A percentile compares a stretch with the other conserved stretches of the same genome.
These are phyloP conservation scores for Cladosporium halotolerans DNA, from an alignment of 2,329 filamentous ascomycete species.

Conservation along the genomic window DNA sequence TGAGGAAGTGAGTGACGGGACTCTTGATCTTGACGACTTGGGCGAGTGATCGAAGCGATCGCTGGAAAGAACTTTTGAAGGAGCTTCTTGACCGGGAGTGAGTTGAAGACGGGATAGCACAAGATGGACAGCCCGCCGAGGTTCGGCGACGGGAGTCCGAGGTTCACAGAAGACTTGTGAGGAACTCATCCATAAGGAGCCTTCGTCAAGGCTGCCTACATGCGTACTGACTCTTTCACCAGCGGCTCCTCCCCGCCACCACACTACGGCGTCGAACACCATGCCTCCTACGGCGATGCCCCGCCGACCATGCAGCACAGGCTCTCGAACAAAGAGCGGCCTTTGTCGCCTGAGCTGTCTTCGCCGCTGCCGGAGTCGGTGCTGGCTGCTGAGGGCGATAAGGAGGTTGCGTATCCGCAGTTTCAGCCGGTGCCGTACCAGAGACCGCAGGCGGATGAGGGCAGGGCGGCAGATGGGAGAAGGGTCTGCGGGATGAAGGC, in stretches of 20 bases:
- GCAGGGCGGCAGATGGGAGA: slow-evolving; percentile 10
- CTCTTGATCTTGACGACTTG: too few species aligned
- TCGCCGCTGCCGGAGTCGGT: slow-evolving; percentile 25
- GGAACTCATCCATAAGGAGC: slow-evolving; percentile 1
- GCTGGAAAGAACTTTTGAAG: background rate
- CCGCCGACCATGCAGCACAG: slow-evolving; percentile 12
- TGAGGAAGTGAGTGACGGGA: too few species aligned
- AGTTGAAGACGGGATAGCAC: too few species aligned
- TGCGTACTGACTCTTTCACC: slow-evolving; percentile 7
- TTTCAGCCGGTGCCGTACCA: slow-evolving; percentile 14
- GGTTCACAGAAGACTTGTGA: slow-evolving; percentile 26
- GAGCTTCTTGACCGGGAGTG: too few species aligned
- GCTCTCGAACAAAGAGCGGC: slow-evolving; percentile 20
- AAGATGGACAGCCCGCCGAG: slow-evolving; percentile 16
- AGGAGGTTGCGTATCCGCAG: slow-evolving; percentile 23
- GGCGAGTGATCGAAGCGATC: background rate
- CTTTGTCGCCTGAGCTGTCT: slow-evolving; percentile 20
- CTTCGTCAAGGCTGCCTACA: background rate
- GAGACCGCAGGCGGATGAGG: slow-evolving; percentile 2
- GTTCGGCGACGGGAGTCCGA: slow-evolving; percentile 18
- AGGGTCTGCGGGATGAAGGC: slow-evolving; percentile 18
- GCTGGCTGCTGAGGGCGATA: slow-evolving; percentile 22
- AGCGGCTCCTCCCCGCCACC: slow-evolving; percentile 21
- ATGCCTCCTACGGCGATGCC: slow-evolving; percentile 15
- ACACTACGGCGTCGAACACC: slow-evolving; percentile 15